These are phyloP conservation scores for Plectosphaerella cucumerina DNA, from an alignment of 2,329 filamentous ascomycete species.

Conservation along the genomic window DNA sequence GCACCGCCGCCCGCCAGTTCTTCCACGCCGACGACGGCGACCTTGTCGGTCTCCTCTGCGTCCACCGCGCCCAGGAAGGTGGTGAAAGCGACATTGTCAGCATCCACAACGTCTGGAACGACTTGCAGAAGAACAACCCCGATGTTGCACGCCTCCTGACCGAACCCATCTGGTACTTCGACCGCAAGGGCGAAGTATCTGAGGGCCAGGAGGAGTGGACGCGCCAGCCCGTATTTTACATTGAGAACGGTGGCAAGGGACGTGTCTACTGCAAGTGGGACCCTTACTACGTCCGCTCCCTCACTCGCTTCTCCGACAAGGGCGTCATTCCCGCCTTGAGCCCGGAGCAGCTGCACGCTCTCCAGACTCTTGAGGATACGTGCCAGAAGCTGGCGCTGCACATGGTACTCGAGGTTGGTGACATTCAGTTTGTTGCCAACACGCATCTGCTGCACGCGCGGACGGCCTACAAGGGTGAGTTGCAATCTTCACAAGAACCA, in stretches of 20 bases:
- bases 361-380: slow-evolving; percentile 68
- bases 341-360: slow-evolving; percentile 62
- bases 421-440: slow-evolving; percentile 79
- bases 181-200: slow-evolving; percentile 81
- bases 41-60: slow-evolving; percentile 77
- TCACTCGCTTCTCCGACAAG: slow-evolving; percentile 67
- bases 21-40: slow-evolving; percentile 84
- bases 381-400: slow-evolving; percentile 69
- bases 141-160: slow-evolving; percentile 74
- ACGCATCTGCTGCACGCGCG: slow-evolving; percentile 76
- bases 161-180: slow-evolving; percentile 84
- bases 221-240: slow-evolving; percentile 67
- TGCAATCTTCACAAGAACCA: too few relatives aligned
- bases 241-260: slow-evolving; percentile 63
- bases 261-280: slow-evolving; percentile 84
- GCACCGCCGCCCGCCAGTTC: slow-evolving; percentile 79
- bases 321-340: slow-evolving; percentile 72
- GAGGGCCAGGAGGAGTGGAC: slow-evolving; percentile 73
- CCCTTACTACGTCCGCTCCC: slow-evolving; percentile 78
- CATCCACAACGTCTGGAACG: slow-evolving; percentile 78
- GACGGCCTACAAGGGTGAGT: slow-evolving; percentile 62
- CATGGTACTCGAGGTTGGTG: slow-evolving; percentile 80
- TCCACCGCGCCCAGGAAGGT: slow-evolving; percentile 72
- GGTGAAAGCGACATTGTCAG: slow-evolving; percentile 81
- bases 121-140: slow-evolving; percentile 67